Base-by-base conservation (phyloP, 1,284 basidiomycete species). In the Uromyces viciae-fabae region DNA sequence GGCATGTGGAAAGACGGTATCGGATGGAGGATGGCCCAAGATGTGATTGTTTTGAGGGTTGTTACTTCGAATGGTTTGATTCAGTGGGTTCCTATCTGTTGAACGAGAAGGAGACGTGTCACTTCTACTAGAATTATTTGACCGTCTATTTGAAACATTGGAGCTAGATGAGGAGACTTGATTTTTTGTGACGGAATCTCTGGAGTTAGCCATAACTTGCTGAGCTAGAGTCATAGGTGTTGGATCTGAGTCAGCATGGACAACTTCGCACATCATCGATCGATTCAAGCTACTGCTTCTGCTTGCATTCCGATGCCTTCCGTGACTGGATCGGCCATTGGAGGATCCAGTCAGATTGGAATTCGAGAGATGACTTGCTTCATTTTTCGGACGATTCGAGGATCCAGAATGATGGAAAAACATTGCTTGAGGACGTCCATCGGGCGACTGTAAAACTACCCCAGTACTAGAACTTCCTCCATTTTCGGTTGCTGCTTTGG, bases 361-460 rank as follows among this genome's bases (percentile, higher is more conserved):
- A 64, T 75, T 31, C 9, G 25, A 62, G 19, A 62, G 54, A 14
- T 52, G 75, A 49, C 54, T 77, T 11, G 19, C 0, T 0, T 77
- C 46, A 25, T 40, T 66, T 40, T 43, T 66, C 75, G 68, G 60
- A 17, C 75, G 75, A 77, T 66, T 58, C 11, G 76, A 69, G 2
- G 66, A 78, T 9, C 64, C 56, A 40, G 76, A 69, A 58, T 78
- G 76, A 56, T 78, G 76, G 52, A 78, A 78, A 58, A 78, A 78
- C 76, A 78, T 78, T 9, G 76, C 76, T 71, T 78, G 76, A 42
- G 76, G 76, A 19, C 76, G 46, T 11, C 76, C 76, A 71, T 78
- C 76, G 4, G 76, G 76, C 9, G 64, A 69, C 60, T 78, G 76
- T 14, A 78, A 60, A 22, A 78, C 76, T 3, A 78, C 76, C 22